These are phyloP conservation scores for Ramaria rubella DNA, from an alignment of 768 basidiomycete species.

Conservation along the genomic window DNA sequence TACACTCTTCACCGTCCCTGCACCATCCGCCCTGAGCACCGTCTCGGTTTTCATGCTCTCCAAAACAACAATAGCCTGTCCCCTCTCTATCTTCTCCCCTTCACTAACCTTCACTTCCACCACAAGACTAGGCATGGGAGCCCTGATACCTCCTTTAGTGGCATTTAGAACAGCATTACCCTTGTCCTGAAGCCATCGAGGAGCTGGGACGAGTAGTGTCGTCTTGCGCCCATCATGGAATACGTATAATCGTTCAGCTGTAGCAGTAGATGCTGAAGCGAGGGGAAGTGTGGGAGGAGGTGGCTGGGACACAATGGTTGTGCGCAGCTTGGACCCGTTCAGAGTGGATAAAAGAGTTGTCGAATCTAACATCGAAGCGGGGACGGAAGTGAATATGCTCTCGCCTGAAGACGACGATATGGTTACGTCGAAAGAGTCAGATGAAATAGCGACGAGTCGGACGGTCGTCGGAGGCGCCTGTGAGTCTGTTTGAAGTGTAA, in stretches of 20 bases:
- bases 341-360: slow-evolving; percentile 52
- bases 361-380: slow-evolving; percentile 49
- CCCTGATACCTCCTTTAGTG: slow-evolving; percentile 59
- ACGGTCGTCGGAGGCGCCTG: slow-evolving; percentile 26
- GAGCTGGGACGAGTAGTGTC: slow-evolving; percentile 59
- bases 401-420: slow-evolving; percentile 18
- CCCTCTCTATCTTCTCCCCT: slow-evolving; percentile 74
- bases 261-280: slow-evolving; percentile 47
- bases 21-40: slow-evolving; percentile 62
- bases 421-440: slow-evolving; percentile 48
- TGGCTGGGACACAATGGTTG: slow-evolving; percentile 69
- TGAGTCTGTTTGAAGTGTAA: slow-evolving; percentile 55
- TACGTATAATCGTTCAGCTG: slow-evolving; percentile 71
- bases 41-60: slow-evolving; percentile 99
- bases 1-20: slow-evolving; percentile 65
- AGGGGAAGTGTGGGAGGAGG: slow-evolving; percentile 38
- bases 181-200: slow-evolving; percentile 62
- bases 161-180: slow-evolving; percentile 51
- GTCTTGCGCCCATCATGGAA: slow-evolving; percentile 60
- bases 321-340: slow-evolving; percentile 39
- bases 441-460: slow-evolving; percentile 35
- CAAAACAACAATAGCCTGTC: slow-evolving; percentile 74
- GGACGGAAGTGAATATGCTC: slow-evolving; percentile 40
- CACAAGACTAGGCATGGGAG: slow-evolving; percentile 91
- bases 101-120: slow-evolving; percentile 78